Evolutionary conservation across 495 filamentous ascomycete species (phyloP).

Genomic region (Annulohypoxylon moriforme): DNA sequence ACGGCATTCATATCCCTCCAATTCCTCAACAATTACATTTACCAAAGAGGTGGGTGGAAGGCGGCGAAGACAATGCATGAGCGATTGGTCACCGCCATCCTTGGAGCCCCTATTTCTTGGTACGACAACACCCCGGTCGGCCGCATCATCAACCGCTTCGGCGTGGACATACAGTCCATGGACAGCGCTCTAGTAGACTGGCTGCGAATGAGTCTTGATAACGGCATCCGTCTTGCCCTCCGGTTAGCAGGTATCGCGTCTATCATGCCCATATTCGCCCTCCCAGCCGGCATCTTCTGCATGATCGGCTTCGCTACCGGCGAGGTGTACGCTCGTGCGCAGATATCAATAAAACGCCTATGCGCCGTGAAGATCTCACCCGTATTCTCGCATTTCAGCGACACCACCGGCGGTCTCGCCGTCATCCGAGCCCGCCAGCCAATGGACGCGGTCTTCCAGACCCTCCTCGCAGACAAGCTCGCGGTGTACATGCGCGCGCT

Average conservation of each 20-base stretch:
- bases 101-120: conserved; percentile 83
- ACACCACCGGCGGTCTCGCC: conserved; percentile 78
- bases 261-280: conserved; percentile 70
- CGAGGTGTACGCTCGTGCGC: conserved; percentile 77
- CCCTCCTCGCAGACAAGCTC: conserved; percentile 76
- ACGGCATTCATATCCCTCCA: conserved; percentile 76
- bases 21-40: conserved; percentile 78
- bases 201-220: conserved; percentile 75
- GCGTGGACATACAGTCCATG: conserved; percentile 84
- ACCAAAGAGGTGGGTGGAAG: conserved; percentile 75
- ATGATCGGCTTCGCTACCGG: conserved; percentile 75
- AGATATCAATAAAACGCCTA: conserved; percentile 71
- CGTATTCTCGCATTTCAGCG: conserved; percentile 85
- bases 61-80: conserved; percentile 65
- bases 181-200: conserved; percentile 72
- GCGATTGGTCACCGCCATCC: conserved; percentile 72
- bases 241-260: conserved; percentile 72
- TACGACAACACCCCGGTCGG: conserved; percentile 89
- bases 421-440: conserved; percentile 87
- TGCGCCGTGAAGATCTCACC: conserved; percentile 74
- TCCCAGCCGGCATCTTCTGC: conserved; percentile 64
- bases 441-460: conserved; percentile 75
- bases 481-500: conserved; percentile 49
- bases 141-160: conserved; percentile 89
- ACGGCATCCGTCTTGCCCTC: conserved; percentile 49